Conservation (phyloP, 1,284 basidiomycete species). For the Cerrena zonata region DNA sequence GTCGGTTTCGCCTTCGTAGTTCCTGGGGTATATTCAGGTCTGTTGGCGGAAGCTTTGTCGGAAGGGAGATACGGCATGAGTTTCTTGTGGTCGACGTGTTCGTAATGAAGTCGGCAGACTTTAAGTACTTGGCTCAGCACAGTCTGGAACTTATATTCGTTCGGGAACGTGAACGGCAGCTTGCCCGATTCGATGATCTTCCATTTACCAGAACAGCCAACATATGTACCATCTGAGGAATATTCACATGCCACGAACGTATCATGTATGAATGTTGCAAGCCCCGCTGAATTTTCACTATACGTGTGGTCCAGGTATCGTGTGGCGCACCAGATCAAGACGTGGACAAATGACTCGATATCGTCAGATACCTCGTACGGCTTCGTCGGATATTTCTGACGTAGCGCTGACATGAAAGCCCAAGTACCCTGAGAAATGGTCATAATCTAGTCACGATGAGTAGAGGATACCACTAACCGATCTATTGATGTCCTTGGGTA, state of each 20-base stretch:
- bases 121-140: neutral
- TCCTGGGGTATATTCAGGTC: too few species aligned
- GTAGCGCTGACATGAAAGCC: slow-evolving; percentile 1
- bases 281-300: neutral
- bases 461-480: neutral
- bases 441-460: neutral
- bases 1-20: too few species aligned
- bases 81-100: too few species aligned
- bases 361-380: slow-evolving; percentile 1
- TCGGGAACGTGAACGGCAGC: neutral
- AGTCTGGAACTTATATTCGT: neutral
- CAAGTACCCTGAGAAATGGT: slow-evolving; percentile 2
- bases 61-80: too few species aligned
- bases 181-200: neutral
- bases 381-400: slow-evolving; percentile 2
- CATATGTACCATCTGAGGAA: neutral
- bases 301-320: slow-evolving; percentile 1
- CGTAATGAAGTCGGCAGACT: neutral
- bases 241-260: neutral
- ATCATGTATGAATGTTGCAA: neutral
- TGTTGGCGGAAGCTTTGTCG: too few species aligned
- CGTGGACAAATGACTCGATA: slow-evolving; percentile 5
- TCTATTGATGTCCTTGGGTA: neutral
- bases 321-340: neutral
- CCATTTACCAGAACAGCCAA: neutral